Evolutionary conservation across 192 early-diverging fungal genomes (phyloP), one percentile per base, ranked within the genome.

Genomic region (Coemansia sp.): DNA sequence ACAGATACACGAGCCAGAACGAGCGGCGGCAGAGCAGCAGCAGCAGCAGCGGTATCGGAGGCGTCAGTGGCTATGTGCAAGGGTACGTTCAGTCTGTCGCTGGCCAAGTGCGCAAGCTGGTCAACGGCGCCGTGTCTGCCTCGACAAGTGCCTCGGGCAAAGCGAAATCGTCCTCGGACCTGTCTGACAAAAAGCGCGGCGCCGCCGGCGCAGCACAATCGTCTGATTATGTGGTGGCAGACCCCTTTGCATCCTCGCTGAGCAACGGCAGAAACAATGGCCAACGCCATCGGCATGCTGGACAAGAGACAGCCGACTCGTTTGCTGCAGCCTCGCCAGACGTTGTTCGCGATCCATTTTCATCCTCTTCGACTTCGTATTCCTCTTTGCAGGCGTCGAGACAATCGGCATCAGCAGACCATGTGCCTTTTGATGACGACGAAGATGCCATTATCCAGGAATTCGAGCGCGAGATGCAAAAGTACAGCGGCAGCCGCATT

Each of bases 381-480:
- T 46, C 74, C 1, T 36, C 54, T 22, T 30, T 28, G 4, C 20
- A 45, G 19, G 34, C 29, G 23, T 58, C 35, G 28, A 45, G 24
- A 30, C 54, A 62, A 18, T 27, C 34, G 1, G 25, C 52, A 19
- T 50, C 50, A 46, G 60, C 65, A 50, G 77, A 80, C 45, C 65
- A 60, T 39, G 56, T 74, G 35, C 78, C 72, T 7, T 80, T 80
- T 42, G 76, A 79, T 53, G 75, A 78, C 48, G 78, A 80, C 47
- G 78, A 80, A 35, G 78, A 80, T 29, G 65, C 72, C 10, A 80
- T 80, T 22, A 80, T 80, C 36, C 78, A 80, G 55, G 65, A 74
- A 62, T 80, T 80, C 65, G 78, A 80, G 72, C 78, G 78, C 52
- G 78, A 80, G 52, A 80, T 80, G 78, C 68, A 62, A 53, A 74